Evolutionary conservation across 2,329 filamentous ascomycete genomes (phyloP).

Genomic region (Colletotrichum spinosum): DNA sequence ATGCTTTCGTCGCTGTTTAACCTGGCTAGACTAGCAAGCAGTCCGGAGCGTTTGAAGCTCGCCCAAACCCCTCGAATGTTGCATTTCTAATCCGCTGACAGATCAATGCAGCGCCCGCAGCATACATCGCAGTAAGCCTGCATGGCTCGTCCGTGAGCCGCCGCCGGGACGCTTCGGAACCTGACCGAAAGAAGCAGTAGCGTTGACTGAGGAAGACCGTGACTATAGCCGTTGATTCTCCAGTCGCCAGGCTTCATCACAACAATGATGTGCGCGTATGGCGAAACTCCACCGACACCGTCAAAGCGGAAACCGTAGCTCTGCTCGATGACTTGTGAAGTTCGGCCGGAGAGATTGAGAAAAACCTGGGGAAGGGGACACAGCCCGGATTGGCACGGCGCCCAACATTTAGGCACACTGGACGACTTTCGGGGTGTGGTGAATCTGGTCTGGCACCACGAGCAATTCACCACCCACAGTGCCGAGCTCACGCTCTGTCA

Average conservation of each 20-base stretch:
- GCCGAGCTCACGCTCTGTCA: too few species aligned
- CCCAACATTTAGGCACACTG: neutral
- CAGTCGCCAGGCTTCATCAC: too few species aligned
- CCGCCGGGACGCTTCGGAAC: too few species aligned
- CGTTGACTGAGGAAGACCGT: too few species aligned
- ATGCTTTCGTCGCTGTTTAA: neutral
- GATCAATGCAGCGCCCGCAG: slow-evolving; percentile 22
- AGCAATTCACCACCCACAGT: neutral
- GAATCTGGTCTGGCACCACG: neutral
- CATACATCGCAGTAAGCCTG: neutral
- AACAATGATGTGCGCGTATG: too few species aligned
- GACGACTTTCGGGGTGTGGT: neutral
- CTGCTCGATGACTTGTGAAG: slow-evolving; percentile 21
- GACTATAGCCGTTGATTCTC: too few species aligned
- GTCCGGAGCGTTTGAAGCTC: neutral
- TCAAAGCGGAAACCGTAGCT: slow-evolving; percentile 16
- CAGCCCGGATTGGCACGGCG: slow-evolving; percentile 15
- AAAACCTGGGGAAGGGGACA: slow-evolving; percentile 27
- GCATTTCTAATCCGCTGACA: slow-evolving; percentile 30
- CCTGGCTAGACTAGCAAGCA: neutral
- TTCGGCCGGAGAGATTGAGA: neutral
- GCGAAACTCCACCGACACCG: too few species aligned
- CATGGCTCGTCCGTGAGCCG: neutral
- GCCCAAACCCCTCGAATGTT: neutral
- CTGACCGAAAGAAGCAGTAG: too few species aligned